phyloP scores from a whole-genome alignment of 192 early-diverging fungal genomes.

The Coemansia umbellata region DNA sequence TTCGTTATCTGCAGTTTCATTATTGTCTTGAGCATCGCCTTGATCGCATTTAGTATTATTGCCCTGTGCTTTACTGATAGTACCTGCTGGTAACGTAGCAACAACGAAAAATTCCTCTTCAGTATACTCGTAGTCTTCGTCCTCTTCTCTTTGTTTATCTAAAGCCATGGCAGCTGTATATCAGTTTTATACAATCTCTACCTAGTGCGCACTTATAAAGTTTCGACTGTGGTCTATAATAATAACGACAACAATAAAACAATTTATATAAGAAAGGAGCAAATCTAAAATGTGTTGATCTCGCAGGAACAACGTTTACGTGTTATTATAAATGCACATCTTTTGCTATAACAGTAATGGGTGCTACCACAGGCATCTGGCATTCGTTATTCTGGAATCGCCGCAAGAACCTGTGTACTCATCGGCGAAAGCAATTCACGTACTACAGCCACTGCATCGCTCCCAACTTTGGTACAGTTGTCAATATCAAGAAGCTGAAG shows the following conservation, averaged over 20 bases:
- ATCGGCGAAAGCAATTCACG: slow-evolving; percentile 31
- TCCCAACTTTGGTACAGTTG: slow-evolving; percentile 25
- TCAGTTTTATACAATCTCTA: no score
- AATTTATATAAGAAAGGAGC: no score
- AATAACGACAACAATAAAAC: no score
- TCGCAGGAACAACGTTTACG: no score
- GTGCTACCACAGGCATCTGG: neutral
- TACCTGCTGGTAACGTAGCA: slow-evolving; percentile 16
- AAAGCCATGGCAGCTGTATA: no score
- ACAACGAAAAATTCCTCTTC: slow-evolving; percentile 33
- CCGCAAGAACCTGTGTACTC: slow-evolving; percentile 17
- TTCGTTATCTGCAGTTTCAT: neutral
- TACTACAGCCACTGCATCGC: slow-evolving; percentile 32
- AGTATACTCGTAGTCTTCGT: slow-evolving; percentile 23
- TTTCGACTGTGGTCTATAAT: no score
- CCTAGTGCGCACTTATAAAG: no score
- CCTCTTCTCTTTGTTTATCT: no score
- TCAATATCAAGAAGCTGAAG: slow-evolving; percentile 34
- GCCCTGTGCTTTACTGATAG: slow-evolving; percentile 4
- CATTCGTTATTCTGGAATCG: neutral
- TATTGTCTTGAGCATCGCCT: neutral
- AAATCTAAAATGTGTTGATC: no score
- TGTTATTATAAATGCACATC: neutral
- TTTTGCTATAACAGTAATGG: neutral
- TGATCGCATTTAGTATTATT: neutral